These are phyloP conservation scores for Prunella vulgaris DNA, from an alignment of 257 asterid species.

Conservation along the genomic window DNA sequence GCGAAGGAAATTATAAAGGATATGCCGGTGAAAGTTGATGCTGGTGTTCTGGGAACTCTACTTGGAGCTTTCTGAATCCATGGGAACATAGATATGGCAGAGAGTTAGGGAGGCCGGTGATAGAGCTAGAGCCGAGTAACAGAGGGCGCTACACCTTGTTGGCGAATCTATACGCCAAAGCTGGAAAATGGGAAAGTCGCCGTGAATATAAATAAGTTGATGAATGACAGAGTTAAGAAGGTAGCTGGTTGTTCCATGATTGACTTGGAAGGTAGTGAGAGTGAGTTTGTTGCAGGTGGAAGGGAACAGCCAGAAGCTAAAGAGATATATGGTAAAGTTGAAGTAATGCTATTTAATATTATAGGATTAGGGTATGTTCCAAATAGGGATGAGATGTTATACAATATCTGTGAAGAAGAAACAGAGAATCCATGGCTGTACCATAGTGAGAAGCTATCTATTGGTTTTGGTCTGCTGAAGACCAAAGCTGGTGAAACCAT, in stretches of 20 bases:
- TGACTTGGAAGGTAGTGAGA: slow-evolving; percentile 51
- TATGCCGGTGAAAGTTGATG: slow-evolving; percentile 77
- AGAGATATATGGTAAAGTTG: slow-evolving; percentile 56
- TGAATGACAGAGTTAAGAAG: slow-evolving; percentile 81
- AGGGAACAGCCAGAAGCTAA: slow-evolving; percentile 55
- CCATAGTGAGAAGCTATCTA: slow-evolving; percentile 84
- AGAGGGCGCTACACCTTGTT: slow-evolving; percentile 77
- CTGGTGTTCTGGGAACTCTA: slow-evolving; percentile 75
- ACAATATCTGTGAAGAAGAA: slow-evolving; percentile 53
- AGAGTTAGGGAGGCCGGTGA: slow-evolving; percentile 58
- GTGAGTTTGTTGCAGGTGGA: slow-evolving; percentile 77
- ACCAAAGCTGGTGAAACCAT: slow-evolving; percentile 50
- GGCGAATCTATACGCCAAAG: slow-evolving; percentile 71
- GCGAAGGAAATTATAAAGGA: slow-evolving; percentile 44
- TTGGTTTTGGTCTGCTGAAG: slow-evolving; percentile 70
- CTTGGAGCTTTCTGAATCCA: slow-evolving; percentile 84
- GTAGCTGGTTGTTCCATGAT: slow-evolving; percentile 59
- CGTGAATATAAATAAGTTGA: slow-evolving; percentile 59
- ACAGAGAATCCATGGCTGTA: slow-evolving; percentile 54
- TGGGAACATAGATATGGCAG: slow-evolving; percentile 57
- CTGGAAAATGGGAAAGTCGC: slow-evolving; percentile 74
- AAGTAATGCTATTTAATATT: slow-evolving; percentile 54
- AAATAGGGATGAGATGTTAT: slow-evolving; percentile 38
- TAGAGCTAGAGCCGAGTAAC: slow-evolving; percentile 67
- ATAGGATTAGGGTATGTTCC: slow-evolving; percentile 52